Conservation (phyloP, 805 yeast genomes). For the Saccharomycopsis capsularis region DNA sequence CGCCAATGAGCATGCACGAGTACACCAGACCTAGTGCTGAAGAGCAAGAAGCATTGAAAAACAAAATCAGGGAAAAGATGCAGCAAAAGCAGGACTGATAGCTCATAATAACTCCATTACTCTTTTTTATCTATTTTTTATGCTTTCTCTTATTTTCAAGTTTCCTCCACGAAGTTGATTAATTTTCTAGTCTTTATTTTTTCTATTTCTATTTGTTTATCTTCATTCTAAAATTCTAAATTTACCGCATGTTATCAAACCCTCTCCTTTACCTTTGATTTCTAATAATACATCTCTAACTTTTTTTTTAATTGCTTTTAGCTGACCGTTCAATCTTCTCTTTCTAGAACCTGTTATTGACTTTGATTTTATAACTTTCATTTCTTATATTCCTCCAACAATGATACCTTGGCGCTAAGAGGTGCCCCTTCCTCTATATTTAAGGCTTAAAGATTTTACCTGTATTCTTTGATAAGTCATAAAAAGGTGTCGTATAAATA, state of each 20-base stretch:
- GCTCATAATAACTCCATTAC: background rate
- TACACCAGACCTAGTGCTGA: background rate
- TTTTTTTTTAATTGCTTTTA: no score
- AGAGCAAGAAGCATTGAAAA: conserved; percentile 6
- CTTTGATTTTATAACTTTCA: background rate
- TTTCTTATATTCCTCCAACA: no score
- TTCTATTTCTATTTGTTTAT: background rate
- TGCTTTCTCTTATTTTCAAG: background rate
- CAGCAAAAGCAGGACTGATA: conserved; percentile 8
- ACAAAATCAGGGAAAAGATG: conserved; percentile 13
- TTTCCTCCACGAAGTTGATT: no score
- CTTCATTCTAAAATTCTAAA: no score
- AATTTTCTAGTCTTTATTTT: background rate
- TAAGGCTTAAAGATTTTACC: no score
- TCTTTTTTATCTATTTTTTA: background rate
- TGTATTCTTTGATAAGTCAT: no score
- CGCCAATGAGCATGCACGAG: conserved; percentile 2
- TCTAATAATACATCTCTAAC: conserved; percentile 50
- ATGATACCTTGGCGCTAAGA: no score
- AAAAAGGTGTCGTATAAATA: no score
- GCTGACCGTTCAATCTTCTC: background rate
- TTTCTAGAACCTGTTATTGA: background rate
- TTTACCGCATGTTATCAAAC: no score
- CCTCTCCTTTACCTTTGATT: conserved; percentile 47
- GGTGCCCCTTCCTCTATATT: no score